A percentile compares a stretch with the other conserved stretches of the same genome.
phyloP scores from a whole-genome alignment of 2,329 filamentous ascomycete genomes.

The Alternaria tenuissima region DNA sequence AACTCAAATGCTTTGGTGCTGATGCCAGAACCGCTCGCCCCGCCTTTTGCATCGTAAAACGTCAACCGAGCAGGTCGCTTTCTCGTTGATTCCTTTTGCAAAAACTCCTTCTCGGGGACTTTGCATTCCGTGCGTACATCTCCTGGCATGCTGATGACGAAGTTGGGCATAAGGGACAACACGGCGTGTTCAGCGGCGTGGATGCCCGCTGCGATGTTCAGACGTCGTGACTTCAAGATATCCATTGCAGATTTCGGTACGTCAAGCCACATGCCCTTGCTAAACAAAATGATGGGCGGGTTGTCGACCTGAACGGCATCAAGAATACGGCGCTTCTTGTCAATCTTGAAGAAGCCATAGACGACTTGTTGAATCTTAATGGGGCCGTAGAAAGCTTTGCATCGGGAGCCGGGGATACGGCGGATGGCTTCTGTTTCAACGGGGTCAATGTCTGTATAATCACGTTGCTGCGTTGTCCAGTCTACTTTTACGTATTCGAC shows the following conservation, averaged over 20 bases:
- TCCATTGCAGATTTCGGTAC: slow-evolving; percentile 81
- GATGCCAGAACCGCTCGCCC: slow-evolving; percentile 82
- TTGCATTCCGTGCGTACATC: slow-evolving; percentile 97
- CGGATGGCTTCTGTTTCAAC: slow-evolving; percentile 90
- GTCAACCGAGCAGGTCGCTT: slow-evolving; percentile 89
- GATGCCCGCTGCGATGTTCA: slow-evolving; percentile 88
- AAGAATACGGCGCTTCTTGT: slow-evolving; percentile 82
- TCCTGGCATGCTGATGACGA: slow-evolving; percentile 86
- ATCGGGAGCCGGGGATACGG: slow-evolving; percentile 69
- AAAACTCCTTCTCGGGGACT: slow-evolving; percentile 84
- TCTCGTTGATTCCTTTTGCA: slow-evolving; percentile 70
- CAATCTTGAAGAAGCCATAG: slow-evolving; percentile 98
- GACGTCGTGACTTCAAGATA: slow-evolving; percentile 73
- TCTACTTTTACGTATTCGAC: slow-evolving; percentile 91
- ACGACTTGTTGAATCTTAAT: slow-evolving; percentile 89
- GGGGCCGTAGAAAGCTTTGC: slow-evolving; percentile 81
- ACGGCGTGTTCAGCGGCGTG: slow-evolving; percentile 95
- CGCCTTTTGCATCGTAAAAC: slow-evolving; percentile 95
- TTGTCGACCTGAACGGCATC: slow-evolving; percentile 95
- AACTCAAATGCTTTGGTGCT: slow-evolving; percentile 95
- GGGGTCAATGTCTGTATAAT: slow-evolving; percentile 93
- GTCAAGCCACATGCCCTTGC: slow-evolving; percentile 95
- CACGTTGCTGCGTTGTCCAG: slow-evolving; percentile 92
- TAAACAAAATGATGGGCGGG: slow-evolving; percentile 83
- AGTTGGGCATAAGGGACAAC: slow-evolving; percentile 85